A percentile compares a stretch with the other conserved stretches of the same genome.
Evolutionary conservation across 176 grass and related monocot species (phyloP).

Genomic region (Neostapfia colusana): DNA sequence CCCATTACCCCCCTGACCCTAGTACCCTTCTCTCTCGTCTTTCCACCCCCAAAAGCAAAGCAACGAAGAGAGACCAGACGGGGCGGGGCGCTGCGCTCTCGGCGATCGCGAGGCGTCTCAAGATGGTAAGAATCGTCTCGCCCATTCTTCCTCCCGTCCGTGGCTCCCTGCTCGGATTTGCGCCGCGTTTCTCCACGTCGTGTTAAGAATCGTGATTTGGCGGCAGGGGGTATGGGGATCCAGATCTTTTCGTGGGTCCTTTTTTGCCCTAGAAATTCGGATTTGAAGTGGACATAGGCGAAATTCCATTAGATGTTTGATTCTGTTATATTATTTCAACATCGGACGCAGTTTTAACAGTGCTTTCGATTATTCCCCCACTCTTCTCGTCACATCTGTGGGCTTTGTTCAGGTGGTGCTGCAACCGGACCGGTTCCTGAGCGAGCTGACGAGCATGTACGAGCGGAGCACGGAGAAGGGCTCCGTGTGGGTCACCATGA

Average conservation of each 20-base stretch:
- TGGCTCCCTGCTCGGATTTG: not conserved
- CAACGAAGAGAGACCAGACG: not conserved
- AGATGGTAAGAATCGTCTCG: conserved; percentile 35
- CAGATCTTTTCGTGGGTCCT: conserved; percentile 13
- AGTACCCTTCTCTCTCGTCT: not conserved
- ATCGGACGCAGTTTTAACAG: not conserved
- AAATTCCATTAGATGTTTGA: not conserved
- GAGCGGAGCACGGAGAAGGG: conserved; percentile 78
- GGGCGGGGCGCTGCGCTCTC: not conserved
- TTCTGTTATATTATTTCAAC: not conserved
- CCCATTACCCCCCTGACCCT: not conserved
- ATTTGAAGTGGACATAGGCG: not conserved
- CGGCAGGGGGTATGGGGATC: not conserved
- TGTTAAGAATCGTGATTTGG: conserved; percentile 10
- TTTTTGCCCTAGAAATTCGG: not conserved
- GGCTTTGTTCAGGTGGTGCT: conserved; percentile 62
- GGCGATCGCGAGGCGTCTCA: conserved; percentile 34
- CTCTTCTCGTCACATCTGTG: not conserved
- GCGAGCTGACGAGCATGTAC: conserved; percentile 91
- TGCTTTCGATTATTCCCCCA: not conserved
- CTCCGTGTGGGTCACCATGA: conserved; percentile 94
- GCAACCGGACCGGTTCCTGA: conserved; percentile 87
- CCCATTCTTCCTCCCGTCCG: not conserved
- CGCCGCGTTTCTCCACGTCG: too few relatives aligned
- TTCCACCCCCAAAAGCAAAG: conserved; percentile 1